phyloP scores from a whole-genome alignment of 2,329 filamentous ascomycete genomes.

The Fusarium sp. region DNA sequence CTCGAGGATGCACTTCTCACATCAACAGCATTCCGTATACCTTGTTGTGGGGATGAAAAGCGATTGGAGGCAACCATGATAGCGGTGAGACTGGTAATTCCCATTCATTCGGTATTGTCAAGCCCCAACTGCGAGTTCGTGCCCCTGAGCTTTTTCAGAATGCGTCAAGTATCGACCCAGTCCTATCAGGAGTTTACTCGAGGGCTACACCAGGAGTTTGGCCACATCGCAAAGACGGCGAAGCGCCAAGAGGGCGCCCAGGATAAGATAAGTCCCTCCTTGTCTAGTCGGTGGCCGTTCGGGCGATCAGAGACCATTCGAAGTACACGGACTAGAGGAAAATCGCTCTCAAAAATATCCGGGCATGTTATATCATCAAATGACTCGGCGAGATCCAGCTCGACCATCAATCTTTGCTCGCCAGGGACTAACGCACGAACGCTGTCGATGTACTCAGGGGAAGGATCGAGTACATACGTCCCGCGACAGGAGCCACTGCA shows the following conservation, averaged over 20 bases:
- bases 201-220: constrained; percentile 71
- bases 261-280: constrained; percentile 2
- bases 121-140: constrained; percentile 67
- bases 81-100: constrained; percentile 70
- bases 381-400: constrained; percentile 38
- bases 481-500: constrained; percentile 43
- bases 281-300: constrained; percentile 31
- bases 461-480: constrained; percentile 32
- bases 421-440: constrained; percentile 22
- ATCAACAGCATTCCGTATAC: constrained; percentile 56
- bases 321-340: constrained; percentile 3
- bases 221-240: constrained; percentile 56
- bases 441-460: constrained; percentile 32
- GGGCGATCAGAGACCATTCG: constrained; percentile 16
- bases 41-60: constrained; percentile 47
- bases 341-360: constrained; percentile 7
- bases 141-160: constrained; percentile 73
- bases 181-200: constrained; percentile 71
- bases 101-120: constrained; percentile 66
- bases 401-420: constrained; percentile 45
- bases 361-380: constrained; percentile 28
- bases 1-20: constrained; percentile 61
- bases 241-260: constrained; percentile 9
- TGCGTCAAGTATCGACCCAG: constrained; percentile 71
- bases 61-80: constrained; percentile 54